Evolutionary conservation across 345 rosid species (phyloP), one percentile per base, ranked within the genome.

Genomic region (Hevea brasiliensis): DNA sequence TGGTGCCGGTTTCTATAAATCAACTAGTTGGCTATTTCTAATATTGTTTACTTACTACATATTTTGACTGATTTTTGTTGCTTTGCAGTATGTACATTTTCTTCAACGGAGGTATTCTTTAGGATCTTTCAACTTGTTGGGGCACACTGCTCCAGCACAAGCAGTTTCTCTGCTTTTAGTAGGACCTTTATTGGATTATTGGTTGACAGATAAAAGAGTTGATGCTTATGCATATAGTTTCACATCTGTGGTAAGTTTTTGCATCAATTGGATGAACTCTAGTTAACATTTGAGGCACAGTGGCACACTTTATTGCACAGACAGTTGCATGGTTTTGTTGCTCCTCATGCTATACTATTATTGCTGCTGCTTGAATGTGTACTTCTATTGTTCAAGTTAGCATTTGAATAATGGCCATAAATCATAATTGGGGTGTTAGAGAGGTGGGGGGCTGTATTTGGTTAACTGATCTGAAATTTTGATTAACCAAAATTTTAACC

Each of bases 131-230:
- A 92, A 88, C 79, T 79, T 96, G 66, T 78, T 93, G 79, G 99
- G 97, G 65, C 98, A 91, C 82, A 96, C 98, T 18, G 99, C 98
- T 84, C 99, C 97, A 2, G 90, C 88, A 51, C 99, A 96, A 86
- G 98, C 98, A 47, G 89, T 88, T 57, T 89, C 95, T 74, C 82
- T 96, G 78, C 85, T 96, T 68, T 68, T 90, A 66, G 85, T 82
- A 10, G 99, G 99, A 23, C 99, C 98, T 29, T 90, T 96, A 82
- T 76, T 90, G 69, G 98, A 96, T 82, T 96, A 84, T 74, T 88
- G 92, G 96, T 79, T 96, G 82, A 93, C 97, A 23, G 81, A 76
- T 71, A 88, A 90, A 79, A 86, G 90, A 83, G 91, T 93, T 60
- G 87, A 91, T 78, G 92, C 91, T 40, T 96, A 71, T 72, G 73